phyloP scores from a whole-genome alignment of 345 rosid species.

The Dipteronia dyeriana region DNA sequence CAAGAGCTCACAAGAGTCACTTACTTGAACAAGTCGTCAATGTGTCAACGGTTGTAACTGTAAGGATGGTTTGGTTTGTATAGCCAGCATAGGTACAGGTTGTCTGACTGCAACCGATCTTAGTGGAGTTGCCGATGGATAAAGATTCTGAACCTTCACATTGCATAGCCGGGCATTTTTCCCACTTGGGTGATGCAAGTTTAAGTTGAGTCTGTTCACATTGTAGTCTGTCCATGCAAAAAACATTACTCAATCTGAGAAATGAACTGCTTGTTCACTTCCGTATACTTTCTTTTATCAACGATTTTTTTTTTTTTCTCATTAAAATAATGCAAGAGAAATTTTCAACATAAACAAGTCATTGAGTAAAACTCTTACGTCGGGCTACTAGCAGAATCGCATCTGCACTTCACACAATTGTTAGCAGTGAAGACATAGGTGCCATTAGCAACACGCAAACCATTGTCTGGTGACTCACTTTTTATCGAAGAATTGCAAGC shows the following conservation, averaged over 20 bases:
- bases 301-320: background rate
- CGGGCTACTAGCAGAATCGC: slow-evolving; percentile 38
- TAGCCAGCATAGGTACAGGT: slow-evolving; percentile 75
- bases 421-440: slow-evolving; percentile 46
- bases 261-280: slow-evolving; percentile 1
- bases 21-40: slow-evolving; percentile 44
- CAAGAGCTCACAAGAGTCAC: slow-evolving; percentile 20
- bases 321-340: background rate
- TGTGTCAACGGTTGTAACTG: slow-evolving; percentile 41
- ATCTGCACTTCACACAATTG: slow-evolving; percentile 47
- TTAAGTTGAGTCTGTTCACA: slow-evolving; percentile 53
- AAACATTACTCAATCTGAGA: background rate
- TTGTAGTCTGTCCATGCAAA: slow-evolving; percentile 49
- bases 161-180: slow-evolving; percentile 46
- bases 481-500: slow-evolving; percentile 49
- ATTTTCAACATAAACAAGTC: background rate
- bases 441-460: slow-evolving; percentile 37
- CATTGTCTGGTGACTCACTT: slow-evolving; percentile 30
- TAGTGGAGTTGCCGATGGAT: slow-evolving; percentile 44
- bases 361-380: slow-evolving; percentile 34
- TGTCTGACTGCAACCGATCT: slow-evolving; percentile 38
- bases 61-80: slow-evolving; percentile 40
- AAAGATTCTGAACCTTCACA: slow-evolving; percentile 46
- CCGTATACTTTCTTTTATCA: background rate
- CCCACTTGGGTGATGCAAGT: slow-evolving; percentile 26